Percentiles rank a stretch among this genome's conserved stretches.
Conservation (phyloP, 805 yeast genomes). For the Wickerhamomyces hampshirensis region DNA sequence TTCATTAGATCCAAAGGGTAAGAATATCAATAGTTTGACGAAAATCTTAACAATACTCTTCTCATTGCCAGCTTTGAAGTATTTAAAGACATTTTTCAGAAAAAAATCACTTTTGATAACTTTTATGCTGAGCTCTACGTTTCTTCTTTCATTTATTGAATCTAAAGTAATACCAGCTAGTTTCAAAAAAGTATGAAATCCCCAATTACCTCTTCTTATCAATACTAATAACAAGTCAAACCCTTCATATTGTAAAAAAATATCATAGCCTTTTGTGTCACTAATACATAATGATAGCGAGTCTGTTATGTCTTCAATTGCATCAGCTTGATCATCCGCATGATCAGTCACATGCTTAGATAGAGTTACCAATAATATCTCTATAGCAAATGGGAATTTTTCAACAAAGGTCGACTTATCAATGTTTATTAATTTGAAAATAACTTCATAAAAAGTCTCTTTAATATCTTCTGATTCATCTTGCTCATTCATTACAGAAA, state of each 20-base stretch:
- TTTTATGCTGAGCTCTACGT: constrained; percentile 10
- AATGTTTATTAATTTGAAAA: constrained; percentile 6
- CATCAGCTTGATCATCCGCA: constrained; percentile 4
- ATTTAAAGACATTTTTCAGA: constrained; percentile 14
- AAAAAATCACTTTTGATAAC: constrained; percentile 11
- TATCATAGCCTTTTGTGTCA: constrained; percentile 5
- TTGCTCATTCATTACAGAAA: not conserved
- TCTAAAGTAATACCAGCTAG: constrained; percentile 12
- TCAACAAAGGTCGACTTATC: constrained; percentile 5
- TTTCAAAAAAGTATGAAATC: constrained; percentile 10
- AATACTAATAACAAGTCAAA: constrained; percentile 13
- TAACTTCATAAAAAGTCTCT: constrained; percentile 1
- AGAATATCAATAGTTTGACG: constrained; percentile 10
- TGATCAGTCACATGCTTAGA: constrained; percentile 1
- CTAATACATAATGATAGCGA: constrained; percentile 9
- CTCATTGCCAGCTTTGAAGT: constrained; percentile 4
- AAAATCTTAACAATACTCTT: constrained; percentile 9
- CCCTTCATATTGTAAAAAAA: constrained; percentile 17
- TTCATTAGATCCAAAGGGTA: constrained; percentile 20
- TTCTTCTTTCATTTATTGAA: constrained; percentile 6
- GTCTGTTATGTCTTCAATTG: constrained; percentile 12
- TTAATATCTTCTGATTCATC: not conserved
- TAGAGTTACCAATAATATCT: constrained; percentile 8
- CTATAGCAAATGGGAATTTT: constrained; percentile 7
- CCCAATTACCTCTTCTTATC: constrained; percentile 8